Percentiles rank a stretch among this genome's conserved stretches.
Evolutionary conservation across 164 flowering plant species (phyloP).

Genomic region (Dillenia suffruticosa): DNA sequence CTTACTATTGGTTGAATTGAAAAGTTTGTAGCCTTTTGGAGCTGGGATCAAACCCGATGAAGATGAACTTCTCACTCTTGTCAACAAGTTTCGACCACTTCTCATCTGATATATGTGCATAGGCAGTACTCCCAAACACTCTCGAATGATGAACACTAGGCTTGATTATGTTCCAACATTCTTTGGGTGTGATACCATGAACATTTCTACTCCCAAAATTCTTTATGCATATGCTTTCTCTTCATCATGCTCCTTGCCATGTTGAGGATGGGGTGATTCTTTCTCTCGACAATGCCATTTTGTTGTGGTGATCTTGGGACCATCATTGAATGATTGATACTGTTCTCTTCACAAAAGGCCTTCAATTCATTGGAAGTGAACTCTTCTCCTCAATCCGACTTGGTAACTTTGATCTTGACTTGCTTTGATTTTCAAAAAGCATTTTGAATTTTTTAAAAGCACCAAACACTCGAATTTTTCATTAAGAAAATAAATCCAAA

Average conservation of each 20-base stretch:
- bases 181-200: conserved; percentile 5
- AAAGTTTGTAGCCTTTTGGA: too few species aligned
- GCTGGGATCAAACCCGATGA: too few species aligned
- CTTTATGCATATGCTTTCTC: not conserved
- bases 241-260: not conserved
- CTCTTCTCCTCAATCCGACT: too few species aligned
- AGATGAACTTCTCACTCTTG: too few species aligned
- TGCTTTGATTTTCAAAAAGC: too few species aligned
- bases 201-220: conserved; percentile 7
- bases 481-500: too few species aligned
- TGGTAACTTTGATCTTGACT: too few species aligned
- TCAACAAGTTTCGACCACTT: not conserved
- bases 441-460: too few species aligned
- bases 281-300: not conserved
- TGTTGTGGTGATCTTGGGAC: not conserved
- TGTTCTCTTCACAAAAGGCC: not conserved
- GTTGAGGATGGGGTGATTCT: not conserved
- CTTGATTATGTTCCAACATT: conserved; percentile 8
- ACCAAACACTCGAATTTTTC: too few species aligned
- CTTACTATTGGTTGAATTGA: too few species aligned
- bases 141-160: conserved; percentile 4
- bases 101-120: conserved; percentile 1
- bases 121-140: conserved; percentile 5
- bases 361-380: too few species aligned
- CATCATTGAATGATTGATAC: conserved; percentile 5